phyloP scores from a whole-genome alignment of 768 basidiomycete genomes.

The Hygrocybe punicea region DNA sequence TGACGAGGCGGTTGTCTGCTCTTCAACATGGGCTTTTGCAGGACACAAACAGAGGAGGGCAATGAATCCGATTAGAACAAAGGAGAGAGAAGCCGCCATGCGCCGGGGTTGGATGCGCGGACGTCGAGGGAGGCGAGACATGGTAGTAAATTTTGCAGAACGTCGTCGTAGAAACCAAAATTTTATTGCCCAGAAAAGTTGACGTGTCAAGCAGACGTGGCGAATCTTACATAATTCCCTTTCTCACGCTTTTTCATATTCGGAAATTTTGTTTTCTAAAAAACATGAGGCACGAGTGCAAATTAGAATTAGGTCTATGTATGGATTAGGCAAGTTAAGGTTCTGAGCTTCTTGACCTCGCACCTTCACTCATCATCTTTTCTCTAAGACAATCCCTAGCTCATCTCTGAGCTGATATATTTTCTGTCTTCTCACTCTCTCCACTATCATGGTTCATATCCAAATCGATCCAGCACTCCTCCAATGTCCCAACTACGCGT shows the following conservation, averaged over 20 bases:
- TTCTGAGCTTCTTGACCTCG: too few relatives aligned
- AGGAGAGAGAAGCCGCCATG: conserved; percentile 55
- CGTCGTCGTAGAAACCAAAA: too few relatives aligned
- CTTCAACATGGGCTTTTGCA: conserved; percentile 57
- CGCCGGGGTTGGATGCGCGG: conserved; percentile 58
- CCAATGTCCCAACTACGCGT: too few relatives aligned
- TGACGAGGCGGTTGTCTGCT: conserved; percentile 36
- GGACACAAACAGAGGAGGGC: conserved; percentile 71
- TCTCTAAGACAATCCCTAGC: too few relatives aligned
- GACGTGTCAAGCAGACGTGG: conserved; percentile 9
- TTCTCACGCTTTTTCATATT: background rate
- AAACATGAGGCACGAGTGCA: too few relatives aligned
- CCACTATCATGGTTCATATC: too few relatives aligned
- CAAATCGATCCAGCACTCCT: too few relatives aligned
- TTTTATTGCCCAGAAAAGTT: background rate
- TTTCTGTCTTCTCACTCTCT: too few relatives aligned
- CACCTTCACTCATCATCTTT: too few relatives aligned
- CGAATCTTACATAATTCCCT: background rate
- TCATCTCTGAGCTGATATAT: too few relatives aligned
- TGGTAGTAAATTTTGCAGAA: conserved; percentile 32
- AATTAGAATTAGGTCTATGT: too few relatives aligned
- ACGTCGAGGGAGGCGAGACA: conserved; percentile 41
- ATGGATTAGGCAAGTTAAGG: too few relatives aligned
- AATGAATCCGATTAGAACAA: conserved; percentile 58
- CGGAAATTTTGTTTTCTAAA: background rate